Conservation (phyloP, 1,284 basidiomycete genomes). For the Cryptococcus deneoformans region DNA sequence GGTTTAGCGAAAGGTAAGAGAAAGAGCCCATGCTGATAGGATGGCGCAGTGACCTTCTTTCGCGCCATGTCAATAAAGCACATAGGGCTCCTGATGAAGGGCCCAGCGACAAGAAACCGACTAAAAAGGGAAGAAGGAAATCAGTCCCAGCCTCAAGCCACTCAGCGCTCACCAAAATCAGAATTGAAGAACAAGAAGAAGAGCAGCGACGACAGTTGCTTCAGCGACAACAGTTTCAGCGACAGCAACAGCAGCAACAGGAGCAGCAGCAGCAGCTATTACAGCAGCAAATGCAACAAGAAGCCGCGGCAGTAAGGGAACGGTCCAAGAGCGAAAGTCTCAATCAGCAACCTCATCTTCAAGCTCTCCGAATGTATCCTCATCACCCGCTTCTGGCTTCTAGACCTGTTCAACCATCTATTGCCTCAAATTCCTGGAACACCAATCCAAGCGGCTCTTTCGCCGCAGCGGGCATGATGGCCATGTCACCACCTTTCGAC, state of each 20-base stretch:
- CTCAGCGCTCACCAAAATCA: background rate
- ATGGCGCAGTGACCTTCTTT: slow-evolving; percentile 68
- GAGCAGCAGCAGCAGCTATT: background rate
- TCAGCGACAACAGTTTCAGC: background rate
- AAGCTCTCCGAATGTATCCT: slow-evolving; percentile 43
- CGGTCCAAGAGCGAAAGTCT: slow-evolving; percentile 10
- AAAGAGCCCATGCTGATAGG: background rate
- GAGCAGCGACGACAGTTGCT: background rate
- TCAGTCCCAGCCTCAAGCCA: slow-evolving; percentile 20
- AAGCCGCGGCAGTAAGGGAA: slow-evolving; percentile 1
- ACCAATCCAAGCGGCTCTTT: slow-evolving; percentile 8
- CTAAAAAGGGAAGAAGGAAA: slow-evolving; percentile 31
- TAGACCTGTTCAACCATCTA: background rate
- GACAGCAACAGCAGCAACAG: background rate
- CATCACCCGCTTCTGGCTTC: slow-evolving; percentile 36
- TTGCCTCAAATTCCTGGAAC: slow-evolving; percentile 8
- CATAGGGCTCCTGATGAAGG: slow-evolving; percentile 61
- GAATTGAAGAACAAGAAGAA: background rate
- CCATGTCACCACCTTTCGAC: background rate
- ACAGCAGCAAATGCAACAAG: background rate
- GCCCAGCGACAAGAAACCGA: slow-evolving; percentile 25
- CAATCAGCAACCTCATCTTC: slow-evolving; percentile 17
- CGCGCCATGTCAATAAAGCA: slow-evolving; percentile 84
- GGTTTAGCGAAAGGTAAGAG: slow-evolving; percentile 17
- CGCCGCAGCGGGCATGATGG: slow-evolving; percentile 8